These are phyloP conservation scores for Vitis amurensis DNA, from an alignment of 164 flowering plant species.

Conservation along the genomic window DNA sequence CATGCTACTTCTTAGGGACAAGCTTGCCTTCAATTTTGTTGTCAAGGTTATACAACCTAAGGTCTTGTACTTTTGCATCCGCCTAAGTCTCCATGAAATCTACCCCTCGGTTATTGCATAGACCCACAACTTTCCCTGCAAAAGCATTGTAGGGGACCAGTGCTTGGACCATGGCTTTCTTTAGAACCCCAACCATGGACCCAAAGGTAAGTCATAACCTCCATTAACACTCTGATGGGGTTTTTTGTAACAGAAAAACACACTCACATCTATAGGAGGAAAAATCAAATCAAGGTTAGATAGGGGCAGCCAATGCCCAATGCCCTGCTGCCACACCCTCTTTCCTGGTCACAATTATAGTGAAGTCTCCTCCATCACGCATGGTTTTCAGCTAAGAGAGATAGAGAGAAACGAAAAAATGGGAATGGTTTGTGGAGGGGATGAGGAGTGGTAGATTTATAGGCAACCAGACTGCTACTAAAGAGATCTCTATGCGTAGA, in stretches of 20 bases:
- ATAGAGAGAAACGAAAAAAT: no score
- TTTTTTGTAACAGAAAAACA: constrained; percentile 17
- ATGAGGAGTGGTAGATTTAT: no score
- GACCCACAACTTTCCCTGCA: constrained; percentile 31
- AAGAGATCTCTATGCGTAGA: no score
- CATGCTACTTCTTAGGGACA: constrained; percentile 35
- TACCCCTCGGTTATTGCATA: constrained; percentile 21
- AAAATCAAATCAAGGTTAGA: no score
- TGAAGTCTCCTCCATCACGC: no score
- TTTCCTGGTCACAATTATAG: no score
- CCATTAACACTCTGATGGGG: not conserved
- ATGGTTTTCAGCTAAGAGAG: no score
- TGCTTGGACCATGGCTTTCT: constrained; percentile 6
- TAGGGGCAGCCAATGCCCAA: no score
- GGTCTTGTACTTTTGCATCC: constrained; percentile 29
- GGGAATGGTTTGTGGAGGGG: no score
- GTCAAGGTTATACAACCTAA: constrained; percentile 41
- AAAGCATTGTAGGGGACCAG: constrained; percentile 31
- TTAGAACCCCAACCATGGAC: constrained; percentile 14
- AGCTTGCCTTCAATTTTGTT: constrained; percentile 40
- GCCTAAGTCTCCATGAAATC: constrained; percentile 26
- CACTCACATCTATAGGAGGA: no score
- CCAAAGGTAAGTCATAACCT: not conserved
- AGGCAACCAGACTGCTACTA: no score
- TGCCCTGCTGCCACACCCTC: no score